Evolutionary conservation across 768 basidiomycete genomes (phyloP).

Genomic region (Tulasnella sp.): DNA sequence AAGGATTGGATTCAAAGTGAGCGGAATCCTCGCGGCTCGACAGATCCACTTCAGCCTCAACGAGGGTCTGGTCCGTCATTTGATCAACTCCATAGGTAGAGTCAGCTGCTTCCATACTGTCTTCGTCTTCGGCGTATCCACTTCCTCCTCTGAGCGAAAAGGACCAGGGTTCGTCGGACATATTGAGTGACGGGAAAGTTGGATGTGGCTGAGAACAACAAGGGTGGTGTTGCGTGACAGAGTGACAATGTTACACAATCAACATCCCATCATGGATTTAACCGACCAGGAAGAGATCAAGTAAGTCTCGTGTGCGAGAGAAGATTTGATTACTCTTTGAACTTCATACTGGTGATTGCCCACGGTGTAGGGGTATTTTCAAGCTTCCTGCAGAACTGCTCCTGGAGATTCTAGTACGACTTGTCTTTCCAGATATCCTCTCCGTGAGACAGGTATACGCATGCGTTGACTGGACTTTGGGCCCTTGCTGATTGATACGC

Average conservation of each 20-base stretch:
- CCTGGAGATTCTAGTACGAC: neutral
- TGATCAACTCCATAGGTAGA: neutral
- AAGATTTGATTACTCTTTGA: neutral
- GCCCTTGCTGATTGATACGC: neutral
- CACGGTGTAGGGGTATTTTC: neutral
- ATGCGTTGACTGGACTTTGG: neutral
- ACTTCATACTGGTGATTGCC: neutral
- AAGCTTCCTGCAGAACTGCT: neutral
- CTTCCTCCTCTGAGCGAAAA: conserved; percentile 25
- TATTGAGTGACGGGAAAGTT: neutral
- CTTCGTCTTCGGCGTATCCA: neutral
- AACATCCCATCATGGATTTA: neutral
- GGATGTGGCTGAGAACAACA: neutral
- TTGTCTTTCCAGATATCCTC: neutral
- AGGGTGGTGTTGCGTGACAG: neutral
- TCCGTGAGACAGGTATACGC: neutral
- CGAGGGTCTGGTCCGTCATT: conserved; percentile 28
- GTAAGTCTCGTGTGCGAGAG: neutral
- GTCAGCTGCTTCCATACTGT: neutral
- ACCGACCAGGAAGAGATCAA: neutral
- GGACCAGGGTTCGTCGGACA: conserved; percentile 14
- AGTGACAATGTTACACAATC: neutral
- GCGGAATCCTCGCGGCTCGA: conserved; percentile 63
- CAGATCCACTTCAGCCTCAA: conserved; percentile 60
- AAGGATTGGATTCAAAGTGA: conserved; percentile 73